Percentiles rank a stretch among this genome's conserved stretches.
Conservation (phyloP, 78 protist genomes). For the Dictyostelium citrinum region DNA sequence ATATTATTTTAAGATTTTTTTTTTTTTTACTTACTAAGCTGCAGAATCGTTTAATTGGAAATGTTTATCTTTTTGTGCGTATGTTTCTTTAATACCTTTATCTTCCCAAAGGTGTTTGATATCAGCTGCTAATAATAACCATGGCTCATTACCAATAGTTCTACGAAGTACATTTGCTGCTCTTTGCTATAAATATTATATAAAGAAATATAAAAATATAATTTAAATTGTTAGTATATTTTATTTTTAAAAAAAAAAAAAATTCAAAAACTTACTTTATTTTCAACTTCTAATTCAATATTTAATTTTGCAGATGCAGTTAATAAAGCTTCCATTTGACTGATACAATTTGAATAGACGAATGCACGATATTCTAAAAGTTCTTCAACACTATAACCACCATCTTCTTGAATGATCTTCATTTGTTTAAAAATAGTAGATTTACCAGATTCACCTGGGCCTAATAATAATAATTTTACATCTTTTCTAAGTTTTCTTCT, state of each 20-base stretch:
- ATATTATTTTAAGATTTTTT: background rate
- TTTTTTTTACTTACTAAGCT: conserved; percentile 61
- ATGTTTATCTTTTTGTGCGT: conserved; percentile 74
- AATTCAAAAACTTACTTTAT: conserved; percentile 41
- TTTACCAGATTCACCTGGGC: conserved; percentile 87
- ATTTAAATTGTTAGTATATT: background rate
- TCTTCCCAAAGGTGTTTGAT: conserved; percentile 78
- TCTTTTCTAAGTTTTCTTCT: conserved; percentile 72
- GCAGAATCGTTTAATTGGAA: conserved; percentile 85
- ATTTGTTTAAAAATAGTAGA: conserved; percentile 90
- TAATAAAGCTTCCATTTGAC: conserved; percentile 77
- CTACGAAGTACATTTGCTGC: conserved; percentile 67
- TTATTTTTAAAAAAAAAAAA: background rate
- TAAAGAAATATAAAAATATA: background rate
- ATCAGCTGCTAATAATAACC: conserved; percentile 65
- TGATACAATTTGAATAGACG: conserved; percentile 77
- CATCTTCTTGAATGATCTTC: conserved; percentile 85
- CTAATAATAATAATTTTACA: conserved; percentile 69
- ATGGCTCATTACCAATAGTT: conserved; percentile 79
- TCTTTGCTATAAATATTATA: background rate
- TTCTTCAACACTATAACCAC: conserved; percentile 85
- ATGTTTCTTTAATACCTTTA: conserved; percentile 72
- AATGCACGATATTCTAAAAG: conserved; percentile 69
- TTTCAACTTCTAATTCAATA: conserved; percentile 71
- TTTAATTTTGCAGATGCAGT: conserved; percentile 73